These are phyloP conservation scores for Ogataea glucozyma DNA, from an alignment of 805 yeast species.

Conservation along the genomic window DNA sequence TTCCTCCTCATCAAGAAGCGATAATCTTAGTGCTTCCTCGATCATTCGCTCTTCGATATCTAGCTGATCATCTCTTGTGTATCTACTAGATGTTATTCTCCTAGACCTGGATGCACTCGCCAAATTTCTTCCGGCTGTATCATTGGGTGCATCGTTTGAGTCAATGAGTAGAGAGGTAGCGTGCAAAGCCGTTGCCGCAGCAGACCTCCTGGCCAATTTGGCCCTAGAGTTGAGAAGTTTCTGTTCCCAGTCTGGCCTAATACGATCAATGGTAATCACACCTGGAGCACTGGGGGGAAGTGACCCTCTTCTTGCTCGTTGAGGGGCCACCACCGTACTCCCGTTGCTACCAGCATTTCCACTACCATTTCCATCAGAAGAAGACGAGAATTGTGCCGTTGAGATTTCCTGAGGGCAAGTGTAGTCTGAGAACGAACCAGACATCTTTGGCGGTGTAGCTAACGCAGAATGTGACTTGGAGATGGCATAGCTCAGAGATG, in stretches of 20 bases:
- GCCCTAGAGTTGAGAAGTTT: slow-evolving; percentile 71
- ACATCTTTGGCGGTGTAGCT: slow-evolving; percentile 30
- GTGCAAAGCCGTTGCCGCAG: slow-evolving; percentile 92
- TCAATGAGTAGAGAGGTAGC: slow-evolving; percentile 73
- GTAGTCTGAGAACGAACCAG: slow-evolving; percentile 12
- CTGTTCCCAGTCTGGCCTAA: slow-evolving; percentile 92
- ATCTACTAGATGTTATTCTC: slow-evolving; percentile 47
- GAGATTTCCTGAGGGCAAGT: slow-evolving; percentile 2
- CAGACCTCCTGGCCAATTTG: slow-evolving; percentile 80
- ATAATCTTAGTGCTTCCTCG: slow-evolving; percentile 77
- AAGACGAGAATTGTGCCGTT: neutral
- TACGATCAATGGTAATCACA: slow-evolving; percentile 76
- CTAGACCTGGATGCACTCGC: slow-evolving; percentile 13
- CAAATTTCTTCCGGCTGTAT: slow-evolving; percentile 1
- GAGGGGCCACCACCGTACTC: neutral
- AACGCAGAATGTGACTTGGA: slow-evolving; percentile 30
- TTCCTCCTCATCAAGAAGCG: slow-evolving; percentile 69
- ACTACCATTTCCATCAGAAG: neutral
- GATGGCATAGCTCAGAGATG: slow-evolving; percentile 29
- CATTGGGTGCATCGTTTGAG: slow-evolving; percentile 5
- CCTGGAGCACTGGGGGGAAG: slow-evolving; percentile 65
- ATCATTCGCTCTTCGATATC: slow-evolving; percentile 76
- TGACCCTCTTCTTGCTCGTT: slow-evolving; percentile 48
- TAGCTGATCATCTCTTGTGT: slow-evolving; percentile 35
- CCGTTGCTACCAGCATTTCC: neutral